Percentiles rank a stretch among this genome's conserved stretches.
Conservation (phyloP, 75 land plant species). For the Cunninghamia lanceolata region DNA sequence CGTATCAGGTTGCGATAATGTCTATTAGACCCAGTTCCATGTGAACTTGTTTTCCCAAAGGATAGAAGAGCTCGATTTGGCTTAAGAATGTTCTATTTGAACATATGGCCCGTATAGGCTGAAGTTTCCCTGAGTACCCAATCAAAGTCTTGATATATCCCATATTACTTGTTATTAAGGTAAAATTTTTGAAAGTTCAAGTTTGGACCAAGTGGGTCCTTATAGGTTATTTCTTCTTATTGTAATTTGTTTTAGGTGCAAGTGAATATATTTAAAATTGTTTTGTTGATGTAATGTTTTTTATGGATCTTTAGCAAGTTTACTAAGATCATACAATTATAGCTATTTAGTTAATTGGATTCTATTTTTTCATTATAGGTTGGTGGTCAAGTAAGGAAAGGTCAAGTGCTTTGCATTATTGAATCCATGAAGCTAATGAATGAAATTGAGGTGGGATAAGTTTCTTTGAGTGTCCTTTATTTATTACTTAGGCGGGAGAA, state of each 20-base stretch:
- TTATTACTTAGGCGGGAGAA: background rate
- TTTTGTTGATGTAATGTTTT: background rate
- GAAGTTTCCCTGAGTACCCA: too few species aligned
- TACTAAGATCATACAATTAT: background rate
- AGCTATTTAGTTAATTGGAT: background rate
- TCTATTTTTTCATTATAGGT: conserved; percentile 32
- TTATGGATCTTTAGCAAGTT: background rate
- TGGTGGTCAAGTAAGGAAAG: conserved; percentile 81
- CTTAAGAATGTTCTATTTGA: too few species aligned
- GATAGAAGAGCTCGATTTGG: too few species aligned
- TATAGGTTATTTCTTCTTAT: conserved; percentile 51
- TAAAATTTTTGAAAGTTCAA: too few species aligned
- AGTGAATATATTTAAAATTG: background rate
- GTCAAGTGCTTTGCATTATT: conserved; percentile 81
- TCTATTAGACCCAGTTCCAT: too few species aligned
- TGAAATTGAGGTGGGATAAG: conserved; percentile 37
- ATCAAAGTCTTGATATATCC: too few species aligned
- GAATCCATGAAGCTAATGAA: conserved; percentile 96
- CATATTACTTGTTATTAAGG: too few species aligned
- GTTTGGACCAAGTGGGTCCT: too few species aligned
- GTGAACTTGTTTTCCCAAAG: too few species aligned
- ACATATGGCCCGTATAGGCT: too few species aligned
- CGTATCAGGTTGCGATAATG: too few species aligned
- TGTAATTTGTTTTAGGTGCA: background rate
- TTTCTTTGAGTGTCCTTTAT: background rate